Percentiles rank a stretch among this genome's conserved stretches.
Evolutionary conservation across 2,329 filamentous ascomycete species (phyloP).

Genomic region (Bipolaris sorokiniana): DNA sequence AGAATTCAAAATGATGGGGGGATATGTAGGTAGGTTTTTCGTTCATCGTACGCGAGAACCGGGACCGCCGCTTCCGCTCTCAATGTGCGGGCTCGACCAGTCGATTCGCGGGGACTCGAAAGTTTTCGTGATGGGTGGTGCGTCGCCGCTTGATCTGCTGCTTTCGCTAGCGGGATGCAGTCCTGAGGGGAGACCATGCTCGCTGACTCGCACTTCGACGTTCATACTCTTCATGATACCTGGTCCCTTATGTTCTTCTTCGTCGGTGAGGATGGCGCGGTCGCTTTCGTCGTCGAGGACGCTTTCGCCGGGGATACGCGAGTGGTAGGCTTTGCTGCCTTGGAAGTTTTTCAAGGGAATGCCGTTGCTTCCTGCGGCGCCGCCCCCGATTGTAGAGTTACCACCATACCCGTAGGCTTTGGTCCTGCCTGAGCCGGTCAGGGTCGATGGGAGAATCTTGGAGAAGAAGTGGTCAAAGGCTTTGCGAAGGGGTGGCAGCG

Average conservation of each 20-base stretch:
- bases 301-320: constrained; percentile 28
- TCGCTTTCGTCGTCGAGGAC: constrained; percentile 37
- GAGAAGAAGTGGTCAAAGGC: constrained; percentile 29
- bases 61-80: not conserved
- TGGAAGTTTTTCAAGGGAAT: constrained; percentile 24
- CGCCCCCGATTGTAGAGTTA: constrained; percentile 2
- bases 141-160: not conserved
- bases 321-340: constrained; percentile 30
- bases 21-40: too few relatives aligned
- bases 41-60: too few relatives aligned
- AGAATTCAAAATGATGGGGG: too few relatives aligned
- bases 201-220: constrained; percentile 29
- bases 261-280: constrained; percentile 31
- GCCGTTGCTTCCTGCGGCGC: not conserved
- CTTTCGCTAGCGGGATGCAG: not conserved
- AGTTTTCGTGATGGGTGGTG: not conserved
- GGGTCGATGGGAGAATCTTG: constrained; percentile 24
- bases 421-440: constrained; percentile 14
- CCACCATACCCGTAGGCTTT: constrained; percentile 23
- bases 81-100: not conserved
- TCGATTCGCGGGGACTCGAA: not conserved
- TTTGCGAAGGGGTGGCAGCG: constrained; percentile 37
- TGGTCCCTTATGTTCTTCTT: constrained; percentile 23
- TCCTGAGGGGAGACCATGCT: not conserved
- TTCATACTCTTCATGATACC: constrained; percentile 36